Evolutionary conservation across 257 asterid genomes (phyloP).

Genomic region (Fraxinus pennsylvanica): DNA sequence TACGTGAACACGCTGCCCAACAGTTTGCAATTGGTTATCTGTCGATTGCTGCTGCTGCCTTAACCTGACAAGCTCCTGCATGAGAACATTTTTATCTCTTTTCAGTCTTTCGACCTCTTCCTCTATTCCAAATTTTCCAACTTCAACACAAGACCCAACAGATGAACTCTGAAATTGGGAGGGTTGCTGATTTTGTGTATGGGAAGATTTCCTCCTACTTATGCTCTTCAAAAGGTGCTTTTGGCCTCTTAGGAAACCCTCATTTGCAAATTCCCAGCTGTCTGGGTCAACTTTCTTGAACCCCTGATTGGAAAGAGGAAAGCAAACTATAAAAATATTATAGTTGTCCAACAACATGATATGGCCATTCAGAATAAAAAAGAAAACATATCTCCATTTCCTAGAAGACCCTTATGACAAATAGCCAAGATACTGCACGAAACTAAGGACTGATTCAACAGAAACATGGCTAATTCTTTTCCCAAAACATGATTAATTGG

Average conservation of each 20-base stretch:
- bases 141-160: slow-evolving; percentile 61
- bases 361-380: not conserved
- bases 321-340: slow-evolving; percentile 47
- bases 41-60: slow-evolving; percentile 79
- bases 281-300: slow-evolving; percentile 73
- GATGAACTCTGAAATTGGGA: slow-evolving; percentile 42
- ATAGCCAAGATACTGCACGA: not conserved
- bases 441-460: not conserved
- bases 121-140: slow-evolving; percentile 64
- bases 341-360: slow-evolving; percentile 26
- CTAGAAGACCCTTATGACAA: not conserved
- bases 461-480: not conserved
- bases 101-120: slow-evolving; percentile 75
- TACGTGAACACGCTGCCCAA: slow-evolving; percentile 66
- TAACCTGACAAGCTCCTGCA: slow-evolving; percentile 83
- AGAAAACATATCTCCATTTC: not conserved
- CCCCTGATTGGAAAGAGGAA: slow-evolving; percentile 49
- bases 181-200: slow-evolving; percentile 44
- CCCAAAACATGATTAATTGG: not conserved
- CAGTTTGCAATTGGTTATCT: slow-evolving; percentile 64
- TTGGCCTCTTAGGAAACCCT: slow-evolving; percentile 61
- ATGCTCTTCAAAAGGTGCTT: slow-evolving; percentile 62
- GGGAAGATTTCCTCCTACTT: slow-evolving; percentile 61
- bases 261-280: slow-evolving; percentile 66
- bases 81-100: slow-evolving; percentile 70